These are phyloP conservation scores for Colletotrichum magnum DNA, from an alignment of 2,329 filamentous ascomycete genomes.

Conservation along the genomic window DNA sequence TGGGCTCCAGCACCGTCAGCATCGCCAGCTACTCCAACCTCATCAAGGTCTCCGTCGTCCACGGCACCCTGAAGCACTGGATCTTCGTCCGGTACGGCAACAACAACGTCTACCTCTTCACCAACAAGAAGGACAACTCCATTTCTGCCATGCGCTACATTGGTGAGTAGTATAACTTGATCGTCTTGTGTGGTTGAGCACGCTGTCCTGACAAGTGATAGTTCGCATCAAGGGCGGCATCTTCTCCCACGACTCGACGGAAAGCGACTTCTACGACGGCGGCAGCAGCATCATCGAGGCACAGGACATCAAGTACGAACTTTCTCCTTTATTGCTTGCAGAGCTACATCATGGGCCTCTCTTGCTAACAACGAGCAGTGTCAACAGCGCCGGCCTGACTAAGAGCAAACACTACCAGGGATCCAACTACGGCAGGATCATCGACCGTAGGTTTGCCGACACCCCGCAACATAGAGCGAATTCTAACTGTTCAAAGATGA, in stretches of 20 bases:
- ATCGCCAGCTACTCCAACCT: slow-evolving; percentile 48
- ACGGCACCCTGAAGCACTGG: slow-evolving; percentile 53
- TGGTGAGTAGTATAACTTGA: not conserved
- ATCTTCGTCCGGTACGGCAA: slow-evolving; percentile 51
- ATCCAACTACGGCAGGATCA: slow-evolving; percentile 50
- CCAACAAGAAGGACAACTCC: slow-evolving; percentile 56
- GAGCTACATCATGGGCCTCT: not conserved
- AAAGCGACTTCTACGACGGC: slow-evolving; percentile 50
- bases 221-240: slow-evolving; percentile 50
- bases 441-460: slow-evolving; percentile 7
- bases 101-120: slow-evolving; percentile 58
- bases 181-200: not conserved
- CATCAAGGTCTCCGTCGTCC: slow-evolving; percentile 52
- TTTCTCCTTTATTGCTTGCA: not conserved
- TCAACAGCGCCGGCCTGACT: slow-evolving; percentile 48
- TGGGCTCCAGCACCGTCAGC: slow-evolving; percentile 49
- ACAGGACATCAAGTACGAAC: slow-evolving; percentile 43
- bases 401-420: slow-evolving; percentile 58
- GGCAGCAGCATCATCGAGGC: slow-evolving; percentile 52
- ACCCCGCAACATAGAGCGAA: slow-evolving; percentile 38
- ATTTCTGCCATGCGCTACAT: slow-evolving; percentile 57
- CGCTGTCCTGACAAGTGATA: not conserved
- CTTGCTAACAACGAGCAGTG: slow-evolving; percentile 25
- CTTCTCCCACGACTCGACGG: slow-evolving; percentile 46
- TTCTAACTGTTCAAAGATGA: slow-evolving; percentile 51